Conservation (phyloP, 345 rosid species). For the Geranium brycei region DNA sequence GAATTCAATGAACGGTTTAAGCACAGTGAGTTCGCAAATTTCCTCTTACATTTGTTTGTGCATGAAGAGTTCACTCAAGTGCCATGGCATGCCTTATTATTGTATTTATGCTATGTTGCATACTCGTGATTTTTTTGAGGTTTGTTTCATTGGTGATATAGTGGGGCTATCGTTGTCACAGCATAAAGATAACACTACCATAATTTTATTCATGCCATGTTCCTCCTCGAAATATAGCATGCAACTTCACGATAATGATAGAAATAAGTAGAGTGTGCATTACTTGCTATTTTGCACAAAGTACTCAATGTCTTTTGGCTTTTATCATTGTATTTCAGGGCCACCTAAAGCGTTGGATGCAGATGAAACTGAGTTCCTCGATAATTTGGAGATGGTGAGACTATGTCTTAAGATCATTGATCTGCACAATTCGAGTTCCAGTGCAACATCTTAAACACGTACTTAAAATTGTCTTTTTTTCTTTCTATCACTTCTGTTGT, state of each 20-base stretch:
- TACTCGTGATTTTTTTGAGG: neutral
- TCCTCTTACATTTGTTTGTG: neutral
- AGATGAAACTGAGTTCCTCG: slow-evolving; percentile 95
- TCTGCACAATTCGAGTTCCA: slow-evolving; percentile 1
- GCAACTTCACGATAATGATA: neutral
- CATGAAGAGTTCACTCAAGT: neutral
- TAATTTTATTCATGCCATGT: neutral
- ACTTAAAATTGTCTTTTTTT: neutral
- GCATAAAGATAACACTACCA: neutral
- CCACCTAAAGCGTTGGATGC: slow-evolving; percentile 97
- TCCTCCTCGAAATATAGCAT: neutral
- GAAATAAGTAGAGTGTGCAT: neutral
- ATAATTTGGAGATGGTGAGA: slow-evolving; percentile 64
- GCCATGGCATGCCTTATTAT: neutral
- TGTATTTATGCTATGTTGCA: neutral
- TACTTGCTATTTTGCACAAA: neutral
- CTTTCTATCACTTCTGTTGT: neutral
- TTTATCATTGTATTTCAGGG: slow-evolving; percentile 23
- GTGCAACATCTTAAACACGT: neutral
- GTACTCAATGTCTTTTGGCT: neutral
- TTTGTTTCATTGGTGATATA: neutral
- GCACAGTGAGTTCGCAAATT: slow-evolving; percentile 49
- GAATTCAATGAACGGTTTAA: slow-evolving; percentile 93
- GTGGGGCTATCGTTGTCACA: neutral
- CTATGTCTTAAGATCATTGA: slow-evolving; percentile 4